Percentiles rank a stretch among this genome's conserved stretches.
Conservation (phyloP, 108 stramenopile genomes). For the Cyclostephanos tholiformis region DNA sequence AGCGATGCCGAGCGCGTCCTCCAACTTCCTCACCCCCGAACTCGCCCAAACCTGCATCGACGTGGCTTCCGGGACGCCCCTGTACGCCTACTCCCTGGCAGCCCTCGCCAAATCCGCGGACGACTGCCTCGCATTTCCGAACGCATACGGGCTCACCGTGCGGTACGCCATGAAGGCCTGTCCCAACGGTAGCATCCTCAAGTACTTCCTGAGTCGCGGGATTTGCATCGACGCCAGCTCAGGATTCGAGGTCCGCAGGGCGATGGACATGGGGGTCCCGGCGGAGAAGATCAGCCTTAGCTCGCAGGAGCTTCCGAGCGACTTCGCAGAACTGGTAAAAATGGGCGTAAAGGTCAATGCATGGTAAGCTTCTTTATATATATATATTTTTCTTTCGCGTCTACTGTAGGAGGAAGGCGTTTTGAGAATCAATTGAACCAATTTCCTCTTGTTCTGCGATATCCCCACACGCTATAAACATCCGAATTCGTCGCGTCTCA, state of each 20-base stretch:
- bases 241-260: slow-evolving; percentile 92
- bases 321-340: slow-evolving; percentile 85
- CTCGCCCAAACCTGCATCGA: slow-evolving; percentile 79
- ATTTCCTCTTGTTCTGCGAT: neutral
- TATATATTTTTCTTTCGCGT: slow-evolving; percentile 1
- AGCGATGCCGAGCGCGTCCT: slow-evolving; percentile 38
- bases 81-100: slow-evolving; percentile 94
- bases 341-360: slow-evolving; percentile 88
- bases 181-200: slow-evolving; percentile 91
- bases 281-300: slow-evolving; percentile 89
- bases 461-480: no score
- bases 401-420: neutral
- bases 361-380: slow-evolving; percentile 61
- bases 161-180: slow-evolving; percentile 98
- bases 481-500: slow-evolving; percentile 10
- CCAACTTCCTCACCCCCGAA: slow-evolving; percentile 82
- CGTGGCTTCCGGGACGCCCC: slow-evolving; percentile 84
- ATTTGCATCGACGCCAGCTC: slow-evolving; percentile 95
- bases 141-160: slow-evolving; percentile 95
- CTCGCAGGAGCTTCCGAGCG: slow-evolving; percentile 92
- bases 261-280: slow-evolving; percentile 87
- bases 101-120: slow-evolving; percentile 80
- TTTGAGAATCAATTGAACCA: neutral
- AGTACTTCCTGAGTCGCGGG: slow-evolving; percentile 86
- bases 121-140: slow-evolving; percentile 93